A percentile compares a stretch with the other conserved stretches of the same genome.
phyloP scores from a whole-genome alignment of 768 basidiomycete genomes.

The Mycena rebaudengoi region DNA sequence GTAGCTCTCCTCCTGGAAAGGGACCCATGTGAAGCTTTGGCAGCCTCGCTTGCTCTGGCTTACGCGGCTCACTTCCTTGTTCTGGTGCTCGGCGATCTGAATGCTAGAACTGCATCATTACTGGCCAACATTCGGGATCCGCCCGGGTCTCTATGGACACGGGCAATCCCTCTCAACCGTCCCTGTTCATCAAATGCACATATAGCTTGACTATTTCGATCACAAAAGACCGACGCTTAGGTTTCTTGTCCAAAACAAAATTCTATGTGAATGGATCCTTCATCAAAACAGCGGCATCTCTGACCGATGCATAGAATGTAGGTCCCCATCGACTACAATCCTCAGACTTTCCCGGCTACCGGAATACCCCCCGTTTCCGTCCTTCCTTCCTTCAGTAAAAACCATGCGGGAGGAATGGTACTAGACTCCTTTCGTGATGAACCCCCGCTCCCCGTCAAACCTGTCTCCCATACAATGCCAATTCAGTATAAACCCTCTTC shows the following conservation, averaged over 20 bases:
- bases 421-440: conserved; percentile 6
- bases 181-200: conserved; percentile 14
- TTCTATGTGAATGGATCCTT: not conserved
- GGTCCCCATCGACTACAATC: conserved; percentile 10
- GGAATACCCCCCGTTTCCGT: not conserved
- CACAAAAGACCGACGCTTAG: conserved; percentile 7
- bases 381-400: not conserved
- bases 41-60: no score
- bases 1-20: no score
- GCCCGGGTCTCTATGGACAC: no score
- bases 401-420: conserved; percentile 10
- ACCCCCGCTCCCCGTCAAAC: not conserved
- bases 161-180: no score
- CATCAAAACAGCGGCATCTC: not conserved
- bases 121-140: no score
- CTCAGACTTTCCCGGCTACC: conserved; percentile 1
- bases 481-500: not conserved
- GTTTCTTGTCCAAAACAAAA: conserved; percentile 21
- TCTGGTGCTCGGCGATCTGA: no score
- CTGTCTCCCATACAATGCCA: conserved; percentile 4
- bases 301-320: not conserved
- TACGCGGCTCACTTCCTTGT: no score
- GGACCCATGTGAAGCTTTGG: no score
- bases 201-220: conserved; percentile 20
- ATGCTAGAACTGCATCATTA: no score